A percentile compares a stretch with the other conserved stretches of the same genome.
Evolutionary conservation across 495 filamentous ascomycete species (phyloP).

Genomic region (Trichoderma reesei): DNA sequence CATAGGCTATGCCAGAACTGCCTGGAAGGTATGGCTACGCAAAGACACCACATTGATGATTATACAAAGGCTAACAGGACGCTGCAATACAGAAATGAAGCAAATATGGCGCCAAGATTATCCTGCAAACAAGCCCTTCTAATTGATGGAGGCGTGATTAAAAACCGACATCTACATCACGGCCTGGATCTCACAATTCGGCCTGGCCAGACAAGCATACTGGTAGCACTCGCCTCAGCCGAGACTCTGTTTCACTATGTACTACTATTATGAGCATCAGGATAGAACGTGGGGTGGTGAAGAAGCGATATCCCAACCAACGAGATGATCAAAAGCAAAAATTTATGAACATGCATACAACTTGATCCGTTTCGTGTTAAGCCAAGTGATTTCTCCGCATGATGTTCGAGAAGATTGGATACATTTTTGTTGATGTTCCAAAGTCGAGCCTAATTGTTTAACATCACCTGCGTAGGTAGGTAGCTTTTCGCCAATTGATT

Average conservation of each 20-base stretch:
- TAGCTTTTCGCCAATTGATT: background rate
- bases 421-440: background rate
- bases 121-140: background rate
- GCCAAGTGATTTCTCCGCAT: background rate
- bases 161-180: background rate
- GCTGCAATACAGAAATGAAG: background rate
- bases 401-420: background rate
- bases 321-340: background rate
- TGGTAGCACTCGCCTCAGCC: background rate
- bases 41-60: too few relatives aligned
- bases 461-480: background rate
- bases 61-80: too few relatives aligned
- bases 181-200: background rate
- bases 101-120: conserved; percentile 9
- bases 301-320: background rate
- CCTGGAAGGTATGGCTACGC: conserved; percentile 13
- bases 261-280: background rate
- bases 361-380: background rate
- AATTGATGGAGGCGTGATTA: background rate
- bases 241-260: background rate
- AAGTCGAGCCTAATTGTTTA: background rate
- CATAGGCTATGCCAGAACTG: conserved; percentile 84
- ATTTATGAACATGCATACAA: background rate
- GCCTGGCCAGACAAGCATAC: background rate
- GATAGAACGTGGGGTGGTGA: background rate